These are phyloP conservation scores for Euphorbia schlechtendalii DNA, from an alignment of 441 rosid species.

Conservation along the genomic window DNA sequence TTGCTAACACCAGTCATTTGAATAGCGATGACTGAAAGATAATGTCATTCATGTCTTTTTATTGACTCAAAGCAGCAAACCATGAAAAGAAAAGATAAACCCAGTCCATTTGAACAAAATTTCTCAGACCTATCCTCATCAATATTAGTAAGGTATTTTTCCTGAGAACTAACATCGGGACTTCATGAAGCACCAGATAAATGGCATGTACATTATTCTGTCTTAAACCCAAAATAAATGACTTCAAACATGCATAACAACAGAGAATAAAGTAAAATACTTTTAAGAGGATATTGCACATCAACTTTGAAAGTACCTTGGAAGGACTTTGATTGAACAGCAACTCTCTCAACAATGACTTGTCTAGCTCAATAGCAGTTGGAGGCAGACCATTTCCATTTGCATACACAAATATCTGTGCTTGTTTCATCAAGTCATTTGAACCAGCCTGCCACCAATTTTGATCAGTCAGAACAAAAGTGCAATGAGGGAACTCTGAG, in stretches of 20 bases:
- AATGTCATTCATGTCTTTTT: no score
- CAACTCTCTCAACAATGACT: constrained; percentile 58
- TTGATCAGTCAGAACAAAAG: constrained; percentile 8
- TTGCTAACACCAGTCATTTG: no score
- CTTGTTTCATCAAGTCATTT: constrained; percentile 57
- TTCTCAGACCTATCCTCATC: background rate
- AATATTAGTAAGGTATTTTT: background rate
- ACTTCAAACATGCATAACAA: background rate
- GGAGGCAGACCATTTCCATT: constrained; percentile 77
- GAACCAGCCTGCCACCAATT: constrained; percentile 46
- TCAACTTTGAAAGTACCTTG: constrained; percentile 41
- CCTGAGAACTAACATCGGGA: background rate
- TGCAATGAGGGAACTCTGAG: no score
- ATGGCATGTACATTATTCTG: background rate
- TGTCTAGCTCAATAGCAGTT: constrained; percentile 80
- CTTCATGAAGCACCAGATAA: background rate
- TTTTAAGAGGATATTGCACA: background rate
- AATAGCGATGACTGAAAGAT: no score
- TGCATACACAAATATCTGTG: constrained; percentile 66
- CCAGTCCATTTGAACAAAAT: background rate
- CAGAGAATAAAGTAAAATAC: background rate
- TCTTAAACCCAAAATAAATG: constrained; percentile 1
- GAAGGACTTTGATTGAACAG: constrained; percentile 75
- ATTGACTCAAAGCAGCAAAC: background rate
- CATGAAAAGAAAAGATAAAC: background rate